Evolutionary conservation across 208 protist genomes (phyloP), one percentile per base, ranked within the genome.

Genomic region (Wallacemonas sp.): DNA sequence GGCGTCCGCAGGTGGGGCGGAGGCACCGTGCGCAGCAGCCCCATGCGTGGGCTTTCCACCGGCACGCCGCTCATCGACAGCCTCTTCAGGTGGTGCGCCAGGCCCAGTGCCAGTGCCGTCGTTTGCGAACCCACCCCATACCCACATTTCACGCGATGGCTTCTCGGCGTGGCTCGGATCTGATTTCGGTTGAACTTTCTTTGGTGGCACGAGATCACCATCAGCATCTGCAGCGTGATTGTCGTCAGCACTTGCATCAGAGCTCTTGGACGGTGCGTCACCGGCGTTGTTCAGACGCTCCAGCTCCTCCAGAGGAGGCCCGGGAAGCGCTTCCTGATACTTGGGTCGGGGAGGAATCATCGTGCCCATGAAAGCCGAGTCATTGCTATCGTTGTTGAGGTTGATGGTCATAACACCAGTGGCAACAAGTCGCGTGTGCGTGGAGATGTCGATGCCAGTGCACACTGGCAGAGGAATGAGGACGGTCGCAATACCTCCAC

Each of bases 301-400:
- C 30, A 58, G 52, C n/a, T 58, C 52, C 5, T 58, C 30, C 52
- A 58, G 23, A 24, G 52, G 52, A 5, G 52, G 52, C 29, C 52
- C 52, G 16, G 52, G 52, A 11, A 58, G 23, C 11, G 52, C 52
- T 19, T 58, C 52, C 52, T 58, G 52, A n/a, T 58, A 58, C 52
- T 11, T 6, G 9, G 36, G 30, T 27, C 16, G 12, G 8, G 1
- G 4, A 16, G 6, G 9, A 26, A 30, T n/a, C n/a, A n/a, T 14
- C 30, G 26, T 41, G 52, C 11, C 30, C 9, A 27, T 8, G n/a
- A 14, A 16, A n/a, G n/a, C 14, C 3, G 9, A 4, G 11, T 33
- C 47, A 9, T 33, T 6, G 41, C 8, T 23, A 30, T n/a, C n/a
- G n/a, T 8, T 23, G 17, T 9, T 9, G 24, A 27, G 6, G 9